A percentile compares a stretch with the other conserved stretches of the same genome.
These are phyloP conservation scores for Backusella psychrophila DNA, from an alignment of 192 early-diverging fungal species.

Conservation along the genomic window DNA sequence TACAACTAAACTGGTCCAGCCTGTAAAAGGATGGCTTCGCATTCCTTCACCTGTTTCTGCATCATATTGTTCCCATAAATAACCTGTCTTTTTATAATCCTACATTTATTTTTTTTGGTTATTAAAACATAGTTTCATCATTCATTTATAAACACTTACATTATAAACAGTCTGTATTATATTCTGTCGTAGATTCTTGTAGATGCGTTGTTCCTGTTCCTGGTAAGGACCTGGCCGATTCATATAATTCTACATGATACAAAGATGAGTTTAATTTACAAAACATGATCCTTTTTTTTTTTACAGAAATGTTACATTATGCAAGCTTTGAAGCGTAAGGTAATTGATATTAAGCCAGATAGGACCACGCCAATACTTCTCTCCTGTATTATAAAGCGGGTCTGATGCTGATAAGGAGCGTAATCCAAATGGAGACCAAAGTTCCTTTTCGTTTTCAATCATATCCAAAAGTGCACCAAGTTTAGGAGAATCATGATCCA, in stretches of 20 bases:
- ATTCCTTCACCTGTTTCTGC: conserved; percentile 67
- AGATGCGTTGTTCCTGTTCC: conserved; percentile 66
- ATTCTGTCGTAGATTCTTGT: conserved; percentile 69
- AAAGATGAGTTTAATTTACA: not conserved
- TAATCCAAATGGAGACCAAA: conserved; percentile 84
- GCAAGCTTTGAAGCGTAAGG: conserved; percentile 70
- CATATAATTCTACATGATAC: conserved; percentile 48
- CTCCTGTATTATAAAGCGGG: conserved; percentile 69
- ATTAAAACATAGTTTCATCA: not conserved
- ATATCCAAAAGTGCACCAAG: conserved; percentile 72
- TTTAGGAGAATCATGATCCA: conserved; percentile 66
- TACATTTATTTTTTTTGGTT: conserved; percentile 17
- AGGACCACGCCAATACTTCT: conserved; percentile 95
- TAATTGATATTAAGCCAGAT: conserved; percentile 96
- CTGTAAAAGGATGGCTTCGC: conserved; percentile 92
- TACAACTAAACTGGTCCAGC: conserved; percentile 86
- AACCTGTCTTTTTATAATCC: conserved; percentile 75
- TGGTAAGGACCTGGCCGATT: conserved; percentile 63
- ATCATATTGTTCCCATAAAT: conserved; percentile 92
- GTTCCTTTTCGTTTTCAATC: conserved; percentile 69
- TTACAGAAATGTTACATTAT: too few relatives aligned
- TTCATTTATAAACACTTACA: conserved; percentile 34
- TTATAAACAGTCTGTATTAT: conserved; percentile 74
- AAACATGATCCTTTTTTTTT: too few relatives aligned
- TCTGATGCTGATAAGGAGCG: conserved; percentile 65